Evolutionary conservation across 129 eudicot genomes (phyloP), one percentile per base, ranked within the genome.

Genomic region (Flaveria linearis): DNA sequence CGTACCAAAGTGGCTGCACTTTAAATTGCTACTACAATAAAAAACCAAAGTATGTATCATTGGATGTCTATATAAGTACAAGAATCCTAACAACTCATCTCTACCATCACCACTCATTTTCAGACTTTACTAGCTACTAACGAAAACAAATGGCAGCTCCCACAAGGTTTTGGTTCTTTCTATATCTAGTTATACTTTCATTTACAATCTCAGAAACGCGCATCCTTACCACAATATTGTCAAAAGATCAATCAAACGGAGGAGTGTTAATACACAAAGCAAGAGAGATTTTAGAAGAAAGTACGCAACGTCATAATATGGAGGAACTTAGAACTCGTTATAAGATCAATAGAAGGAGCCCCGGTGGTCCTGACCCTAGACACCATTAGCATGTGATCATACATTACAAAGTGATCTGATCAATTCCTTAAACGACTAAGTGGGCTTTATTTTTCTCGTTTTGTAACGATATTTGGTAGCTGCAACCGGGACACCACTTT

Each of bases 281-380:
- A 17, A 72, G 71, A 50, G 81, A 84, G 56, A 82, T 84, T 22
- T 13, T 89, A 71, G 76, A 72, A 67, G 88, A 28, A 61, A 88
- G 68, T 75, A 66, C 45, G 25, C 74, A 73, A 66, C 64, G 83
- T 47, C 77, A 14, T 17, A 58, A 81, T 18, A 78, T 47, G 76
- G 81, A 45, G 57, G 70, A 64, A 51, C 70, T n/a, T 41, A 63
- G 20, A 11, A 62, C 68, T 51, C 81, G 36, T 18, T 78, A 75
- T 66, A 64, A 71, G 58, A 30, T 78, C 18, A 78, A 80, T 74
- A 71, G 92, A 58, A 45, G 62, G 36, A 85, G 89, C 75, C 91
- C 88, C 10, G 91, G 88, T 20, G 91, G 91, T 67, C 90, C 90
- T 22, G 90, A 86, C 63, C 90, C 90, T 5, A 85, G 75, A 68